Evolutionary conservation across 371 early-diverging fungal genomes (phyloP).

Genomic region (Mucor racemosus): DNA sequence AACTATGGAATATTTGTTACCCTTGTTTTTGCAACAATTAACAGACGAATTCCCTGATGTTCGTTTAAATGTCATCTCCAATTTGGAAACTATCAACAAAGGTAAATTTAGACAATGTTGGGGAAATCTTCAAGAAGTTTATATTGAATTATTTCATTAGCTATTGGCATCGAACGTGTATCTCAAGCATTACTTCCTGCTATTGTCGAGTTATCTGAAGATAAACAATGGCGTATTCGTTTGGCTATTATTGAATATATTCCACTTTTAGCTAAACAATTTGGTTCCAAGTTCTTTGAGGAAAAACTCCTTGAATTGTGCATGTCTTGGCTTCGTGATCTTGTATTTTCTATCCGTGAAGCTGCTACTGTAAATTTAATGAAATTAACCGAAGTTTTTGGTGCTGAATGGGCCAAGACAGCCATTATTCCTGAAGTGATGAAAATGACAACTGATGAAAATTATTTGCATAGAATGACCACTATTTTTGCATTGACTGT

Average conservation of each 20-base stretch:
- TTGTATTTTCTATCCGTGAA: slow-evolving; percentile 96
- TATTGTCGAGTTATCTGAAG: slow-evolving; percentile 97
- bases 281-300: slow-evolving; percentile 96
- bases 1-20: slow-evolving; percentile 93
- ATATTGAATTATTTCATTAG: slow-evolving; percentile 36
- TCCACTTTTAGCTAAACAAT: slow-evolving; percentile 92
- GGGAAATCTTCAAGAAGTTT: neutral
- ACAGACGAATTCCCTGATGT: slow-evolving; percentile 98
- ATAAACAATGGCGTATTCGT: slow-evolving; percentile 99
- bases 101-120: slow-evolving; percentile 40
- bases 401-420: slow-evolving; percentile 96
- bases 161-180: slow-evolving; percentile 96
- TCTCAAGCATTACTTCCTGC: slow-evolving; percentile 97
- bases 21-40: slow-evolving; percentile 91
- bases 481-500: slow-evolving; percentile 95
- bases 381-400: slow-evolving; percentile 95
- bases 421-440: slow-evolving; percentile 94
- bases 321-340: slow-evolving; percentile 97
- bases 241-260: slow-evolving; percentile 98
- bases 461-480: slow-evolving; percentile 97
- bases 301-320: slow-evolving; percentile 92
- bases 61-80: slow-evolving; percentile 96
- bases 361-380: slow-evolving; percentile 93
- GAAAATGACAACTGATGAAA: slow-evolving; percentile 84
- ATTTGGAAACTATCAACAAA: slow-evolving; percentile 92